A percentile compares a stretch with the other conserved stretches of the same genome.
Conservation (phyloP, 345 rosid genomes). For the Salix exigua region DNA sequence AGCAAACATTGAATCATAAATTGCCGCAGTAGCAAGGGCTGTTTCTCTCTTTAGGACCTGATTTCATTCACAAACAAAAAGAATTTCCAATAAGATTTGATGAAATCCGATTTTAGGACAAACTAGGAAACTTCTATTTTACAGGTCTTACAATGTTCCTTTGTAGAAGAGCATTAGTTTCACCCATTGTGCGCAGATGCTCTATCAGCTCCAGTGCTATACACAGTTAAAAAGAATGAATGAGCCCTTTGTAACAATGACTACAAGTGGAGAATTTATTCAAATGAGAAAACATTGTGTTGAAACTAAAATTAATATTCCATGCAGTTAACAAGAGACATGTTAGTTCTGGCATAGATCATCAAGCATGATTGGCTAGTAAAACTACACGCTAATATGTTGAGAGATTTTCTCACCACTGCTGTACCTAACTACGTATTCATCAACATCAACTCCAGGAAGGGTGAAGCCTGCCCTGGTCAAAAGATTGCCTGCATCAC, state of each 20-base stretch:
- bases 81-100: constrained; percentile 1
- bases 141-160: constrained; percentile 52
- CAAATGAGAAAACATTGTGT: too few relatives aligned
- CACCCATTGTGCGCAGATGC: constrained; percentile 96
- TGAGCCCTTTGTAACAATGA: too few relatives aligned
- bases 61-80: constrained; percentile 10
- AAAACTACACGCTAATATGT: not conserved
- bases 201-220: constrained; percentile 91
- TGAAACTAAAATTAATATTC: too few relatives aligned
- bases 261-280: too few relatives aligned
- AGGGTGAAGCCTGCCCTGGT: constrained; percentile 94
- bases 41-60: constrained; percentile 82
- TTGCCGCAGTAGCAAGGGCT: constrained; percentile 92
- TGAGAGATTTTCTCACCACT: constrained; percentile 48
- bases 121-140: not conserved
- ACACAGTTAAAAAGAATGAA: not conserved
- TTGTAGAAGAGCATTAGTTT: constrained; percentile 88
- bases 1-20: constrained; percentile 90
- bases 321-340: too few relatives aligned
- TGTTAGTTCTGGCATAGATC: too few relatives aligned
- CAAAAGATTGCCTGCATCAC: constrained; percentile 95
- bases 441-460: constrained; percentile 92
- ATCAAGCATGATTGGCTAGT: not conserved
- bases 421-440: constrained; percentile 76
- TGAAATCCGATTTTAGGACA: not conserved